Percentiles rank a stretch among this genome's conserved stretches.
Conservation (phyloP, 805 yeast genomes). For the Sugiyamaella americana region DNA sequence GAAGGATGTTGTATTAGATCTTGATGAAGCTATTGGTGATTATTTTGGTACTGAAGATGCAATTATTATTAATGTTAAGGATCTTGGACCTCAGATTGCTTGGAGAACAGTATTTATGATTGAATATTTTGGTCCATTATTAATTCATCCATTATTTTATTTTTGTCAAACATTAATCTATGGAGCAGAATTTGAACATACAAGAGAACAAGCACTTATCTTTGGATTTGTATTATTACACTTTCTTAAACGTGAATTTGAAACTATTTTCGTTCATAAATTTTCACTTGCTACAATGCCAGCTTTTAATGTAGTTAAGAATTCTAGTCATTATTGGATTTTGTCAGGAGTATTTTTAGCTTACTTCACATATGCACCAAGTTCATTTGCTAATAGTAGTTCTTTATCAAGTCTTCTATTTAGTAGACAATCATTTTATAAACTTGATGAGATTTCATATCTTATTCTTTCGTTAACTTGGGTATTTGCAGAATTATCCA, state of each 20-base stretch:
- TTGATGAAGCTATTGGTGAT: constrained; percentile 40
- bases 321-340: constrained; percentile 90
- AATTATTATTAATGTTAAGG: constrained; percentile 60
- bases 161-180: constrained; percentile 35
- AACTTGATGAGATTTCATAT: constrained; percentile 11
- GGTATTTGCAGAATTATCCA: constrained; percentile 60
- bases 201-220: constrained; percentile 49
- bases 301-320: constrained; percentile 74
- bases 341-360: constrained; percentile 64
- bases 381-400: constrained; percentile 24
- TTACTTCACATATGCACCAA: constrained; percentile 44
- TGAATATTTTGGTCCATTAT: constrained; percentile 86
- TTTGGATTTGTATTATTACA: constrained; percentile 60
- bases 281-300: constrained; percentile 95
- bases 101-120: constrained; percentile 87
- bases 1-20: constrained; percentile 38
- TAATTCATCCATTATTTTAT: constrained; percentile 70
- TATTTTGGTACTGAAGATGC: constrained; percentile 38
- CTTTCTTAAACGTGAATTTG: constrained; percentile 81
- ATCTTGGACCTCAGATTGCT: constrained; percentile 85
- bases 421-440: constrained; percentile 17
- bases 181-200: constrained; percentile 35
- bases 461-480: constrained; percentile 22
- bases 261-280: constrained; percentile 75
- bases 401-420: constrained; percentile 19